Evolutionary conservation across 192 early-diverging fungal genomes (phyloP).

Genomic region (Mortierella hygrophila): DNA sequence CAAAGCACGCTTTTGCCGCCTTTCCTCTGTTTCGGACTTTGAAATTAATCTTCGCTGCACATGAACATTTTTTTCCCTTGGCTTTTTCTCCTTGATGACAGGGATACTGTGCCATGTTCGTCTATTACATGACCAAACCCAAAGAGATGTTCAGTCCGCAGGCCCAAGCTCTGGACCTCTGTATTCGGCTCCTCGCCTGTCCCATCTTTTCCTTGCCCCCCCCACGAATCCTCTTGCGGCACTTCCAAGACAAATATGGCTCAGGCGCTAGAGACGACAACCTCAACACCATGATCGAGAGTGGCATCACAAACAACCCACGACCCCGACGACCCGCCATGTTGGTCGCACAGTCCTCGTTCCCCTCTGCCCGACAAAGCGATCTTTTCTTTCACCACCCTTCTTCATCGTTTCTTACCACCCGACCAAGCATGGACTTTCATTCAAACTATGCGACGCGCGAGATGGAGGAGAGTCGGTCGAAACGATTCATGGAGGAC

Average conservation of each 20-base stretch:
- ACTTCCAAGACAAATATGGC: conserved; percentile 40
- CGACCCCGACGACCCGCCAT: conserved; percentile 35
- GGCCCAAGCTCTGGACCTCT: conserved; percentile 44
- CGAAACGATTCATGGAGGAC: conserved; percentile 9
- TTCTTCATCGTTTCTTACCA: background rate
- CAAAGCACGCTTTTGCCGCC: conserved; percentile 1
- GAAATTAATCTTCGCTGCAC: background rate
- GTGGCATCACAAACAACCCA: conserved; percentile 50
- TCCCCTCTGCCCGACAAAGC: conserved; percentile 9
- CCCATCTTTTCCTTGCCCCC: conserved; percentile 51
- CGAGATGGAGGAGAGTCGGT: conserved; percentile 6
- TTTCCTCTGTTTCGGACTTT: background rate
- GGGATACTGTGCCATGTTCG: conserved; percentile 40
- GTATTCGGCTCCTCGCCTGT: conserved; percentile 35
- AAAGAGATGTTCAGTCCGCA: conserved; percentile 28
- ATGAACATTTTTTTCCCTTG: background rate
- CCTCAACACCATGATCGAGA: conserved; percentile 50
- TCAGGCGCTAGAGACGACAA: conserved; percentile 20
- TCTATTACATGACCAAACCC: conserved; percentile 45
- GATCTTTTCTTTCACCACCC: conserved; percentile 13
- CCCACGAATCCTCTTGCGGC: conserved; percentile 28
- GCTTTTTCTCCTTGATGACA: background rate
- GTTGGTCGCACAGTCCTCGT: conserved; percentile 22
- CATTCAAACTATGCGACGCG: background rate
- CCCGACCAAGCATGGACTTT: background rate